These are phyloP conservation scores for Entomortierella chlamydospora DNA, from an alignment of 192 early-diverging fungal genomes.

Conservation along the genomic window DNA sequence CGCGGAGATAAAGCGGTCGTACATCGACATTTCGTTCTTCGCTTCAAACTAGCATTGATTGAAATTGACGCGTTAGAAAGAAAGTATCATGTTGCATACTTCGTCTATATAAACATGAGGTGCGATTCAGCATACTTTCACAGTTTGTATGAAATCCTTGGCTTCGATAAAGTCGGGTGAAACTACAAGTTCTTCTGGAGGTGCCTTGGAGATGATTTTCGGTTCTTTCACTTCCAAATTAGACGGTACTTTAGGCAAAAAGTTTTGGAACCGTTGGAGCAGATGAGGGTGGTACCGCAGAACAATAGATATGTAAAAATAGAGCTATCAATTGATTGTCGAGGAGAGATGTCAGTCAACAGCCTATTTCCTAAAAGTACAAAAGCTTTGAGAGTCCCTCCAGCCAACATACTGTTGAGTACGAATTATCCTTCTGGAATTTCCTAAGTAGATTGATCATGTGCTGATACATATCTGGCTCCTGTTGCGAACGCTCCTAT, in stretches of 20 bases:
- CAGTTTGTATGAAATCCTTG: constrained; percentile 50
- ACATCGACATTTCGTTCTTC: constrained; percentile 49
- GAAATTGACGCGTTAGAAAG: not conserved
- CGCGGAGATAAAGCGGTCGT: constrained; percentile 51
- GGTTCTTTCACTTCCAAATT: constrained; percentile 35
- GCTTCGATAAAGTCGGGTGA: constrained; percentile 51
- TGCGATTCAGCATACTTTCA: constrained; percentile 44
- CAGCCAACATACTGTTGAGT: constrained; percentile 26
- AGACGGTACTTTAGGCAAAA: constrained; percentile 22
- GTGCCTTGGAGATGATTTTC: constrained; percentile 41
- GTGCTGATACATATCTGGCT: constrained; percentile 53
- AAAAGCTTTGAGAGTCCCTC: not conserved
- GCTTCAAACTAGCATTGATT: constrained; percentile 20
- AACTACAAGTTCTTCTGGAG: constrained; percentile 46
- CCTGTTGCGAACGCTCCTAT: constrained; percentile 41
- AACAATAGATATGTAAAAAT: constrained; percentile 48
- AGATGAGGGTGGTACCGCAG: constrained; percentile 49
- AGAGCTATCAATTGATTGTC: constrained; percentile 16
- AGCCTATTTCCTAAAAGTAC: not conserved
- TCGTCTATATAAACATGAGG: not conserved
- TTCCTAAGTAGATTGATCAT: constrained; percentile 43
- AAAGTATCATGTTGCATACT: not conserved
- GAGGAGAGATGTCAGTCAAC: not conserved
- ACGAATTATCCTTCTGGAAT: constrained; percentile 52
- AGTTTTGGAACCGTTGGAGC: constrained; percentile 47